phyloP scores from a whole-genome alignment of 2,329 filamentous ascomycete genomes.

The Colletotrichum plurivorum region DNA sequence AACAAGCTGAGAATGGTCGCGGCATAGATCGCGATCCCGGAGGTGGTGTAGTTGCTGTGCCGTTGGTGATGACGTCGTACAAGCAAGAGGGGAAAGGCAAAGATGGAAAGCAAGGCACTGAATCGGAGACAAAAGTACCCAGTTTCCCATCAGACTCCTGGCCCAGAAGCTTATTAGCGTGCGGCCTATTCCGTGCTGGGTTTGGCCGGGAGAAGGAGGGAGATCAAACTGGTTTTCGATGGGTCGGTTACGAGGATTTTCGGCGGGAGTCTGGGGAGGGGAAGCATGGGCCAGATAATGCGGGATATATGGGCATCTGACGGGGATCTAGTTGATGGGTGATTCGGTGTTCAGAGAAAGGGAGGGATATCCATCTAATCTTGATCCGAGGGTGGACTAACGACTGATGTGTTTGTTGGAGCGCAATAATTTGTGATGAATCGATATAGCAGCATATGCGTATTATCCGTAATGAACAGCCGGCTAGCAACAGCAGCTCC shows the following conservation, averaged over 20 bases:
- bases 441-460: too few species aligned
- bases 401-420: not conserved
- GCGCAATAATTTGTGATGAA: not conserved
- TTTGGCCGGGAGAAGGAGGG: slow-evolving; percentile 11
- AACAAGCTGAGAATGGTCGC: slow-evolving; percentile 17
- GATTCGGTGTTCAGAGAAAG: too few species aligned
- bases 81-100: too few species aligned
- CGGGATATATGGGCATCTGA: not conserved
- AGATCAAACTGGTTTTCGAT: slow-evolving; percentile 17
- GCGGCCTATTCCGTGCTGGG: slow-evolving; percentile 30
- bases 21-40: not conserved
- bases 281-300: slow-evolving; percentile 4
- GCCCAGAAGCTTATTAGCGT: slow-evolving; percentile 14
- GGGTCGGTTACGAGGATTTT: slow-evolving; percentile 23
- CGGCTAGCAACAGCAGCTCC: not conserved
- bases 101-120: not conserved
- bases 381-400: too few species aligned
- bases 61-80: too few species aligned
- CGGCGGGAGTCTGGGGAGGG: slow-evolving; percentile 19
- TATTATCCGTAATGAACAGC: not conserved
- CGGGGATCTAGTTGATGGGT: not conserved
- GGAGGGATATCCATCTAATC: too few species aligned
- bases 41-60: not conserved
- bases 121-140: not conserved
- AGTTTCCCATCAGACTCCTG: not conserved